Evolutionary conservation across 805 yeast species (phyloP), one percentile per base, ranked within the genome.

Genomic region (Saturnispora kantuleensis): DNA sequence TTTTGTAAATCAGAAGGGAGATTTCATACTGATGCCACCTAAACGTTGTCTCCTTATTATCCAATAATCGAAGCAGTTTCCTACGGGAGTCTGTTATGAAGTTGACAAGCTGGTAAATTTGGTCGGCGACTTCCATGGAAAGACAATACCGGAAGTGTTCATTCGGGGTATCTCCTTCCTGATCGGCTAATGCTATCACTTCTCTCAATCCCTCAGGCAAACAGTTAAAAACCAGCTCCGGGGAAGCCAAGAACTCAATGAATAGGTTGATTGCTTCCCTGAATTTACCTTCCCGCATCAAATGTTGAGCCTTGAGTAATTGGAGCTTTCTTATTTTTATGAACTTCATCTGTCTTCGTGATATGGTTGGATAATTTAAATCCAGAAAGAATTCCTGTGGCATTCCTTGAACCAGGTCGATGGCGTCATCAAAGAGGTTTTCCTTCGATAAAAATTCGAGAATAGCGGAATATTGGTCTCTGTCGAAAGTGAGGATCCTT

Each of bases 211-310:
- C 29, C 3, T 35, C 30, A 1, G 85, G 83, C 42, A 72, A 69
- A 26, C 74, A 57, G 3, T 58, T 50, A 2, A 80, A 62, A 0
- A 81, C 74, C 4, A 63, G 54, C 32, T 71, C 67, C 0, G 87
- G 87, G 1, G 81, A 73, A 0, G 86, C 84, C 55, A 79, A 62
- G 43, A 67, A 77, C 21, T 72, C 72, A 5, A 70, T 69, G 43
- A 80, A 78, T 13, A 69, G 32, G 42, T 57, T 52, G 59, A 76
- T 61, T 1, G 80, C 68, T 9, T 57, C 47, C 4, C 58, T 58
- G 38, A 62, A 65, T 4, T 63, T 50, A 4, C 52, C 47, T 12
- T 16, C 29, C 8, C 66, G 64, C 18, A 71, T 41, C 3, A 59
- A 50, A 4, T 48, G 41, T 5, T 58, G 50, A 0, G 71, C 80